Conservation (phyloP, 257 asterid genomes). For the Solanum sitiens region DNA sequence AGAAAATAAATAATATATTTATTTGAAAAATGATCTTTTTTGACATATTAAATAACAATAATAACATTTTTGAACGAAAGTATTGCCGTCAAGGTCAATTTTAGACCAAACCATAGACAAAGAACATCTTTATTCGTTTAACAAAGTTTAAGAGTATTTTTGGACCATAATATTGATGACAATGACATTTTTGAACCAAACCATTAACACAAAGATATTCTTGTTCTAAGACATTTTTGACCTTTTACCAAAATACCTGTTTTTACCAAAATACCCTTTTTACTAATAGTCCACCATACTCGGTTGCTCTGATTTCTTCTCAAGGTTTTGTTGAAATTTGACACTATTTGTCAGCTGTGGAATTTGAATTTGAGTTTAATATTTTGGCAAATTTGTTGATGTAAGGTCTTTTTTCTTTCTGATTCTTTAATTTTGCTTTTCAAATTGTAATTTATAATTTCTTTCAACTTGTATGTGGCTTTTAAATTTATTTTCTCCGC, state of each 20-base stretch:
- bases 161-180: fast-evolving
- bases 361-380: neutral
- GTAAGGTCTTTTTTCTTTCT: neutral
- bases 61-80: no score
- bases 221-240: no score
- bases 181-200: no score
- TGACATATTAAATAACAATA: no score
- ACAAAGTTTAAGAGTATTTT: no score
- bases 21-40: no score
- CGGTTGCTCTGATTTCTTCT: neutral
- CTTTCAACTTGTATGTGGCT: neutral
- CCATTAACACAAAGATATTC: no score
- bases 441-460: neutral
- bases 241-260: neutral
- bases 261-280: neutral
- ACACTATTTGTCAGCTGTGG: neutral
- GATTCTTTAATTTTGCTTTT: neutral
- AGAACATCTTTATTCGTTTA: fast-evolving
- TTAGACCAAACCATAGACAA: no score
- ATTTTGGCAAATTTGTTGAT: neutral
- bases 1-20: no score
- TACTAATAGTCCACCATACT: neutral
- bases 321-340: neutral
- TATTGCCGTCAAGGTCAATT: fast-evolving
- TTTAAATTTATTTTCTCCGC: neutral